Evolutionary conservation across 352 stramenopile genomes (phyloP), one percentile per base, ranked within the genome.

Genomic region (Phytophthora ramorum): DNA sequence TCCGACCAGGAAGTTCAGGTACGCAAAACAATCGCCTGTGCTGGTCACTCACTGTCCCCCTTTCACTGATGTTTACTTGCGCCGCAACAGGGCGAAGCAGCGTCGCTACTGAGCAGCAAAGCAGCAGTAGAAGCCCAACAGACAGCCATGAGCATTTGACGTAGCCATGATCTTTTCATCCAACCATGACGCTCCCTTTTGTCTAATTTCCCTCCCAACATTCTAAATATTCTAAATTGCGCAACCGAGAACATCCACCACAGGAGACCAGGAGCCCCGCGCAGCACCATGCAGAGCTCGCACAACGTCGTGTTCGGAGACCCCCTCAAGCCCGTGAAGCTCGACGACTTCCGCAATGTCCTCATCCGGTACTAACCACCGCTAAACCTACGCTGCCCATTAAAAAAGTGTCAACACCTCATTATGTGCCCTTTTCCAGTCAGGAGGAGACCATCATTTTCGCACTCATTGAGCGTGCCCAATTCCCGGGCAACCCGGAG

Each of bases 371-470:
- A 53, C 6, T 4, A 45, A 45, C 38, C 38, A 10, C 38, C 8
- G 48, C 19, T 16, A 13, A 22, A 9, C 7, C 13, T 28, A 19
- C 12, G 12, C 14, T 45, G 8, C 38, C 20, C 20, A 58, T 24
- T 58, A 2, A 20, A 35, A 41, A 28, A 28, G 17, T 10, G 28
- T 22, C 12, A 35, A 24, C 30, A 37, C 7, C 38, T 60, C 28
- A 60, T 9, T 41, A 12, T 54, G 45, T 38, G 13, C 7, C 12
- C n/a, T 47, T 38, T 34, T 66, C 20, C 65, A 91, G 86, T 20
- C 90, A 97, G 70, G 95, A 99, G 75, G 98, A 99, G 82, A 99
- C 97, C 0, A 99, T 99, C 71, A 99, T 99, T 78, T 99, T 99
- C 75, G 96, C 97, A n/a, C 72, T 99, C 17, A 99, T 99, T 70